These are phyloP conservation scores for Sporothrix mexicana DNA, from an alignment of 2,329 filamentous ascomycete species.

Conservation along the genomic window DNA sequence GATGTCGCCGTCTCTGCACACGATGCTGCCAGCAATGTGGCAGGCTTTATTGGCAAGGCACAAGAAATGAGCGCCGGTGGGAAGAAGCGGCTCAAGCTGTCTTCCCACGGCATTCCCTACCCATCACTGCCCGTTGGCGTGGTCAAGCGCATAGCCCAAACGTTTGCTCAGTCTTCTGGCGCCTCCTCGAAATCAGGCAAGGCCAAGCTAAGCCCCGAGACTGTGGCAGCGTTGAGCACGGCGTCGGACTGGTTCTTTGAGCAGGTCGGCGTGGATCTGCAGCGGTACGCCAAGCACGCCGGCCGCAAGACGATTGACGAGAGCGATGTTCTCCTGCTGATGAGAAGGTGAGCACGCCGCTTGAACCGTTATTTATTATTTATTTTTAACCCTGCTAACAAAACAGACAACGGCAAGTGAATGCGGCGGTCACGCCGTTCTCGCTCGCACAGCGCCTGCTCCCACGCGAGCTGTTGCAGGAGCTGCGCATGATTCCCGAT, in stretches of 20 bases:
- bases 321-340: conserved; percentile 78
- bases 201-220: conserved; percentile 73
- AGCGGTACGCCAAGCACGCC: conserved; percentile 79
- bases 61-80: not conserved
- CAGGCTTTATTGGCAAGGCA: not conserved
- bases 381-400: not conserved
- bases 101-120: conserved; percentile 75
- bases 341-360: conserved; percentile 72
- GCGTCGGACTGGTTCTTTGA: conserved; percentile 93
- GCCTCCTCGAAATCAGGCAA: conserved; percentile 54
- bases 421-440: conserved; percentile 74
- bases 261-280: conserved; percentile 79
- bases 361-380: not conserved
- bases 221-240: conserved; percentile 74
- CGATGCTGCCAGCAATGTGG: not conserved
- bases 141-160: conserved; percentile 75
- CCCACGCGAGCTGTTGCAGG: conserved; percentile 80
- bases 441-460: conserved; percentile 83
- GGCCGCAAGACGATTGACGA: conserved; percentile 86
- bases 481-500: conserved; percentile 73
- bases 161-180: conserved; percentile 68
- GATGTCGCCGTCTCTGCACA: not conserved
- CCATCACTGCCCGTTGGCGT: conserved; percentile 74
- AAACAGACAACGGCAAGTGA: conserved; percentile 73
- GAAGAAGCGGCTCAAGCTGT: conserved; percentile 60